Conservation (phyloP, 139 green algal genomes). For the Chlorella sp. region DNA sequence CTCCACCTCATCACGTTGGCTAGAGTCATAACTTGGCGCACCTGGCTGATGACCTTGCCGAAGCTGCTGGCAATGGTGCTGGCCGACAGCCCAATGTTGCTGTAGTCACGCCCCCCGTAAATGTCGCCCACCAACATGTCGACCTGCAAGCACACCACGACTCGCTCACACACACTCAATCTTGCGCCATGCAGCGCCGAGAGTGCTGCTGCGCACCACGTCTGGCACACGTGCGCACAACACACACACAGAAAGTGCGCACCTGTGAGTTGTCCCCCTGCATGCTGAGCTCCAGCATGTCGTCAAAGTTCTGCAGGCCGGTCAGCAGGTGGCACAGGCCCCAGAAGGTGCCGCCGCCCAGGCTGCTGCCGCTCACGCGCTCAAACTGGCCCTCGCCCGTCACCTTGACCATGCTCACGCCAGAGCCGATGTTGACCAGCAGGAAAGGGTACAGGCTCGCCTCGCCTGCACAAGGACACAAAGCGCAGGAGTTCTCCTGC, state of each 20-base stretch:
- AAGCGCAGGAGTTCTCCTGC: no score
- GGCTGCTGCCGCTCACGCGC: slow-evolving; percentile 85
- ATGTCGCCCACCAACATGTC: slow-evolving; percentile 99
- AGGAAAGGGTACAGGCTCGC: slow-evolving; percentile 90
- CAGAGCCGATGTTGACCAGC: slow-evolving; percentile 96
- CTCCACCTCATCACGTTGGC: no score
- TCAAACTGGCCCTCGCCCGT: slow-evolving; percentile 58
- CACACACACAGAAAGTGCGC: slow-evolving; percentile 5
- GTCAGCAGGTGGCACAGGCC: slow-evolving; percentile 84
- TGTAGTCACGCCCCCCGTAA: slow-evolving; percentile 92
- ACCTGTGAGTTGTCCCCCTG: slow-evolving; percentile 84
- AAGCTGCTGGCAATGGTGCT: slow-evolving; percentile 94
- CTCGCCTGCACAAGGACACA: no score
- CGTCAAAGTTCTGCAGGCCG: slow-evolving; percentile 79
- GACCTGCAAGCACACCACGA: slow-evolving; percentile 49
- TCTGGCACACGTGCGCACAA: no score
- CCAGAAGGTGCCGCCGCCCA: slow-evolving; percentile 99
- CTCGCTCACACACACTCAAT: not conserved
- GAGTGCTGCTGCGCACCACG: not conserved
- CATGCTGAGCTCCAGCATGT: slow-evolving; percentile 89
- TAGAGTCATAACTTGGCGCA: no score
- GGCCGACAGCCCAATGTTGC: slow-evolving; percentile 83
- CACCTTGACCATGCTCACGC: slow-evolving; percentile 91
- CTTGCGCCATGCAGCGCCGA: not conserved
- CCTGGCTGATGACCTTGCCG: slow-evolving; percentile 66